Evolutionary conservation across 2,329 filamentous ascomycete genomes (phyloP).

Genomic region (Colletotrichum falcatum): DNA sequence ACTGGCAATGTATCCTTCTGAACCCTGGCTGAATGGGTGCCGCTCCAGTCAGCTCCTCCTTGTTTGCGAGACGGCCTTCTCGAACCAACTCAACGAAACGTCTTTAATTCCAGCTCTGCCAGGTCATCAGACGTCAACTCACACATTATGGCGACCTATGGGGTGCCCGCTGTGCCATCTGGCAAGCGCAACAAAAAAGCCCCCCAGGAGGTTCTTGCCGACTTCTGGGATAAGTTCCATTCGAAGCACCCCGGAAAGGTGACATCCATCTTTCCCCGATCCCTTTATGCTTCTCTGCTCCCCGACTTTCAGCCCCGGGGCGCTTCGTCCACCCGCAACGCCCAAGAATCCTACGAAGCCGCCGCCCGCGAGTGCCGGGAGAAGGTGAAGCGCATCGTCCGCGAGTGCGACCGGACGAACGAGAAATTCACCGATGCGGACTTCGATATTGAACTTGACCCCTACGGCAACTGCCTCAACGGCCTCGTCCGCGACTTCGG

Average conservation of each 20-base stretch:
- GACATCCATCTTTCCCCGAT: constrained; percentile 58
- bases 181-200: constrained; percentile 42
- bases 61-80: not conserved
- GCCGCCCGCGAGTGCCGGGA: constrained; percentile 56
- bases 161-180: not conserved
- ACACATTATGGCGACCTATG: constrained; percentile 29
- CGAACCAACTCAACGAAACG: not conserved
- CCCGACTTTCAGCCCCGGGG: constrained; percentile 44
- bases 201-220: constrained; percentile 56
- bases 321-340: constrained; percentile 63
- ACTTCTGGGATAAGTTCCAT: constrained; percentile 58
- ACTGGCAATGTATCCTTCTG: not conserved
- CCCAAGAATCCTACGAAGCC: constrained; percentile 56
- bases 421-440: constrained; percentile 59
- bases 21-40: not conserved
- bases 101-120: not conserved
- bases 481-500: constrained; percentile 44
- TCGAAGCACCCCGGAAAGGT: constrained; percentile 56
- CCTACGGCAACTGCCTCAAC: constrained; percentile 52
- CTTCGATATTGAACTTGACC: constrained; percentile 57
- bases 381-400: constrained; percentile 54
- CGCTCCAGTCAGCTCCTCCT: not conserved
- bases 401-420: constrained; percentile 58
- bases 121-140: not conserved
- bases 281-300: constrained; percentile 52